These are phyloP conservation scores for Schwanniomyces pseudopolymorphus DNA, from an alignment of 805 yeast species.

Conservation along the genomic window DNA sequence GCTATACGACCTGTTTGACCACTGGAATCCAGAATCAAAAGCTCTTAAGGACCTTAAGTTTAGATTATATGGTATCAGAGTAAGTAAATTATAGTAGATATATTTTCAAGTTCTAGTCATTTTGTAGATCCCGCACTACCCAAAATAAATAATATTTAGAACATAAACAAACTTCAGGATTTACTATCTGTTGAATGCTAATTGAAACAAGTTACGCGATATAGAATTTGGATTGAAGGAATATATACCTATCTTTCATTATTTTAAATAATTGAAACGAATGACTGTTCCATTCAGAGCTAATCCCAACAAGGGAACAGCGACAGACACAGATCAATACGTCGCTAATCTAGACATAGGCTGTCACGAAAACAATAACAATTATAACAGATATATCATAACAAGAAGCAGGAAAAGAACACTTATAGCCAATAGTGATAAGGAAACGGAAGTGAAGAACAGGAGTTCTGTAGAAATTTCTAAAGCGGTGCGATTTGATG, in stretches of 20 bases:
- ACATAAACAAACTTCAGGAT: neutral
- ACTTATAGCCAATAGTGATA: neutral
- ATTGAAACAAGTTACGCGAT: neutral
- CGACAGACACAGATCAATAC: neutral
- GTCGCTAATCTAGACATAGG: neutral
- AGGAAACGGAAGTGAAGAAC: neutral
- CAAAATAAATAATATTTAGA: neutral
- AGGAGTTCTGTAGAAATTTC: neutral
- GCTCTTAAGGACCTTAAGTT: slow-evolving; percentile 81
- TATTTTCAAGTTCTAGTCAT: too few species aligned
- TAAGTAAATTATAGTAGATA: slow-evolving; percentile 32
- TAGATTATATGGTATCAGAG: slow-evolving; percentile 57
- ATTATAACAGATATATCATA: neutral
- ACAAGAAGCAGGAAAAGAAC: neutral
- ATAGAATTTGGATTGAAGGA: neutral
- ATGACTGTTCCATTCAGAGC: neutral
- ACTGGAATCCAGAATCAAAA: slow-evolving; percentile 87
- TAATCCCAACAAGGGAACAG: neutral
- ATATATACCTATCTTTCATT: neutral
- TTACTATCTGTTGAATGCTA: neutral
- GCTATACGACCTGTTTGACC: slow-evolving; percentile 69
- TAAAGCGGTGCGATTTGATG: neutral
- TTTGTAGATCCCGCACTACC: neutral
- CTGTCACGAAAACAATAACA: too few species aligned
- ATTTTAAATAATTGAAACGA: neutral